Conservation (phyloP, 2,329 filamentous ascomycete genomes). For the Fulvia fulva region DNA sequence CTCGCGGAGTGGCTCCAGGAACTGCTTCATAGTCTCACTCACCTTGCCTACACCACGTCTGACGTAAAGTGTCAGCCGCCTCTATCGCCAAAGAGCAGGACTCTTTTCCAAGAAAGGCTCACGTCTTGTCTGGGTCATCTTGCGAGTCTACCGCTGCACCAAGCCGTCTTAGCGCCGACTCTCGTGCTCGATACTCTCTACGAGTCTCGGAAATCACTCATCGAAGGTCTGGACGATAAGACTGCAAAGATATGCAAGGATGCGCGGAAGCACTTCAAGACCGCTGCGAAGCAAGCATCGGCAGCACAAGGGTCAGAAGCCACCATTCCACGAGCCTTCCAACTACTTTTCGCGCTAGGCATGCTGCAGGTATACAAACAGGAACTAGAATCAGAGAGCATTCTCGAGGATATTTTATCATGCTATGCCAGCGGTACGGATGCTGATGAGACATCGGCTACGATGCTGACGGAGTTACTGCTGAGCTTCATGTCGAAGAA, state of each 20-base stretch:
- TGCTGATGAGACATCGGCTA: conserved; percentile 50
- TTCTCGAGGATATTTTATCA: conserved; percentile 75
- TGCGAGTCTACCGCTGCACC: conserved; percentile 32
- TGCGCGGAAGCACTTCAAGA: conserved; percentile 20
- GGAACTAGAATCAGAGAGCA: conserved; percentile 77
- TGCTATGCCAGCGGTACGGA: conserved; percentile 62
- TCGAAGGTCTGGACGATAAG: conserved; percentile 13
- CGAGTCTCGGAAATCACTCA: conserved; percentile 11
- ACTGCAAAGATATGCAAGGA: conserved; percentile 16
- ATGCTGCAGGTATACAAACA: conserved; percentile 88
- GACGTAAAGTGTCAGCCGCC: conserved; percentile 28
- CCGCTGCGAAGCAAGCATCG: conserved; percentile 16
- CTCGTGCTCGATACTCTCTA: conserved; percentile 19
- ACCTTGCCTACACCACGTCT: conserved; percentile 14
- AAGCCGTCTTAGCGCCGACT: conserved; percentile 19
- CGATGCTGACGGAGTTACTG: conserved; percentile 75
- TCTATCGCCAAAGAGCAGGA: conserved; percentile 46
- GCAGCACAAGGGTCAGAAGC: conserved; percentile 21
- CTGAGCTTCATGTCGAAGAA: conserved; percentile 85
- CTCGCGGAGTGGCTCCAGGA: conserved; percentile 25
- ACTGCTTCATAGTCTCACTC: conserved; percentile 27
- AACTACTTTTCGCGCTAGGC: conserved; percentile 76
- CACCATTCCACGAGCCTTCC: conserved; percentile 56
- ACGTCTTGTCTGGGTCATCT: conserved; percentile 53
- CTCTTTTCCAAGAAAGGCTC: conserved; percentile 52